phyloP scores from a whole-genome alignment of 257 asterid genomes.

The Petrea volubilis region DNA sequence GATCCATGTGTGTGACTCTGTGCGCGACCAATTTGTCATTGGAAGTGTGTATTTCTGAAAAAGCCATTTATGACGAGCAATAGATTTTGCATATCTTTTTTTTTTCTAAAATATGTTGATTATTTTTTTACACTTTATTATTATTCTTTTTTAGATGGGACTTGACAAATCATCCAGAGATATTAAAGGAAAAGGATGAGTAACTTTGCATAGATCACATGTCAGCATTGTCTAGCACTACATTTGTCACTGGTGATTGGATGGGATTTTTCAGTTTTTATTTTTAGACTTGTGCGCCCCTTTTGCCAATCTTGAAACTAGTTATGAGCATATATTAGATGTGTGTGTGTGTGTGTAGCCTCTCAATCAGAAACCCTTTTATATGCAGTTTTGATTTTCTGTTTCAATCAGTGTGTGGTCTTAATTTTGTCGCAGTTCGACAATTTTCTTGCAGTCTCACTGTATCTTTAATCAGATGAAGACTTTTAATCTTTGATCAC shows the following conservation, averaged over 20 bases:
- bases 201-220: constrained; percentile 35
- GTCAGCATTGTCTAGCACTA: constrained; percentile 49
- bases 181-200: constrained; percentile 17
- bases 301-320: constrained; percentile 12
- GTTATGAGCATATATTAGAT: neutral
- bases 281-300: constrained; percentile 24
- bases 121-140: neutral
- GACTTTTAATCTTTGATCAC: too few species aligned
- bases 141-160: constrained; percentile 5
- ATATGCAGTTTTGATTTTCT: too few species aligned
- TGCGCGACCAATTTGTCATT: constrained; percentile 15
- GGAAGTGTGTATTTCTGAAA: constrained; percentile 16
- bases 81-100: constrained; percentile 37
- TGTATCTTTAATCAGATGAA: too few species aligned
- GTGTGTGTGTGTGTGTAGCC: too few species aligned
- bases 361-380: neutral
- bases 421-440: too few species aligned
- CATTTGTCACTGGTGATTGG: constrained; percentile 23
- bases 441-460: too few species aligned
- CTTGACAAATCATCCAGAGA: constrained; percentile 27
- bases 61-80: constrained; percentile 35
- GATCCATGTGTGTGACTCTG: neutral
- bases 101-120: constrained; percentile 12
- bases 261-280: constrained; percentile 15
- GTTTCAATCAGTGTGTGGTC: too few species aligned